phyloP scores from a whole-genome alignment of 805 yeast species.

The Candida endomychidarum region DNA sequence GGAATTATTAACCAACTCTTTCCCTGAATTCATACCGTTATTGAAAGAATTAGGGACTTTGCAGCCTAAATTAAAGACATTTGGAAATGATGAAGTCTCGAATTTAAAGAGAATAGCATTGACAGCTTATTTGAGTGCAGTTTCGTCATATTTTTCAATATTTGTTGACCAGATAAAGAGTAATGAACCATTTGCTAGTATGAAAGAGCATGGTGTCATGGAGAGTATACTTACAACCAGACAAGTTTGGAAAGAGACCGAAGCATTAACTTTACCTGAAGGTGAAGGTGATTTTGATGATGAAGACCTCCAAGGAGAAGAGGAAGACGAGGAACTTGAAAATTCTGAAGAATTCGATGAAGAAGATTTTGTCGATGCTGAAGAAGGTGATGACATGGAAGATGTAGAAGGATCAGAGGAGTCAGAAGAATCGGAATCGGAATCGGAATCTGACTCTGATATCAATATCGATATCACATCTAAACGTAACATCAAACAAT shows the following conservation, averaged over 20 bases:
- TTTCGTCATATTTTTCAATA: slow-evolving; percentile 76
- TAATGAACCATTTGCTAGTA: slow-evolving; percentile 52
- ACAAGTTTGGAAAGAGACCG: slow-evolving; percentile 88
- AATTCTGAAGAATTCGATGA: slow-evolving; percentile 20
- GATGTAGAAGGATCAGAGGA: slow-evolving; percentile 15
- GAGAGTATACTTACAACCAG: slow-evolving; percentile 76
- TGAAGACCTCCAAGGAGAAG: no score
- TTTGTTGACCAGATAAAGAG: slow-evolving; percentile 55
- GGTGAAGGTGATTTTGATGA: no score
- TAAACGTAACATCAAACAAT: slow-evolving; percentile 50
- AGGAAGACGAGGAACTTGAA: slow-evolving; percentile 14
- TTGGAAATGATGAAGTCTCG: slow-evolving; percentile 29
- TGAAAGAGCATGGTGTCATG: slow-evolving; percentile 92
- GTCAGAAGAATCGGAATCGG: slow-evolving; percentile 15
- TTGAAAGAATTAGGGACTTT: slow-evolving; percentile 53
- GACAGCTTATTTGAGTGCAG: slow-evolving; percentile 74
- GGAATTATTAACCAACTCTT: slow-evolving; percentile 55
- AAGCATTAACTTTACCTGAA: slow-evolving; percentile 23
- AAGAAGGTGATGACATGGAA: slow-evolving; percentile 24
- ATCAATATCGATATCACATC: slow-evolving; percentile 52
- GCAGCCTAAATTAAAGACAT: slow-evolving; percentile 20
- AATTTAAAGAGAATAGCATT: slow-evolving; percentile 67
- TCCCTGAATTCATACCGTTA: slow-evolving; percentile 84
- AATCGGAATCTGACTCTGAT: slow-evolving; percentile 25
- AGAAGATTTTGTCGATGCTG: slow-evolving; percentile 16